Evolutionary conservation across 352 stramenopile genomes (phyloP).

Genomic region (Phytophthora pinifolia): DNA sequence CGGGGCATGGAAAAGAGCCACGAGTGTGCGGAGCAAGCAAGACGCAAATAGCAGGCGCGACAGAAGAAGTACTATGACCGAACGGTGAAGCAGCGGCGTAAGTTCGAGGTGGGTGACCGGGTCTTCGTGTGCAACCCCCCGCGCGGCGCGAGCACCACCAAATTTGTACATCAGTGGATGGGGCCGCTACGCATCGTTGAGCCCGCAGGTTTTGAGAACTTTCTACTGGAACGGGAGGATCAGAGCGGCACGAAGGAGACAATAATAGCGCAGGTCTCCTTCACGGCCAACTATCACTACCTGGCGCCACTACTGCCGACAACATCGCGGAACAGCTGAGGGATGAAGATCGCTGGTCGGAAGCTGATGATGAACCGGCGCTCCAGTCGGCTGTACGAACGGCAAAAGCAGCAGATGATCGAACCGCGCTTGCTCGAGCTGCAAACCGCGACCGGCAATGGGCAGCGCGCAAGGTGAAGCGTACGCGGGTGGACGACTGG

Average conservation of each 20-base stretch:
- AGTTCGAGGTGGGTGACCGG: background rate
- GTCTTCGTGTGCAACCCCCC: background rate
- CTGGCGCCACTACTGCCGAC: background rate
- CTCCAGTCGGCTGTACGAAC: too few relatives aligned
- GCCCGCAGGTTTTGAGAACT: background rate
- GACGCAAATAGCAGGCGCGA: background rate
- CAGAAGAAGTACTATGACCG: background rate
- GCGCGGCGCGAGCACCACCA: background rate
- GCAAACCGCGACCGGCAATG: too few relatives aligned
- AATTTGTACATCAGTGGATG: conserved; percentile 1
- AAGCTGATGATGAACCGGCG: too few relatives aligned
- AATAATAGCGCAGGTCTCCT: background rate
- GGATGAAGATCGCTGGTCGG: too few relatives aligned
- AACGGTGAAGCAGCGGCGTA: background rate
- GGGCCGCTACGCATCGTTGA: background rate
- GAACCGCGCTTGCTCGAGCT: too few relatives aligned
- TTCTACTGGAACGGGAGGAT: background rate
- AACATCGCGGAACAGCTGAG: too few relatives aligned
- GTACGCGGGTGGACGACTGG: too few relatives aligned
- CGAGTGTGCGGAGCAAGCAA: background rate
- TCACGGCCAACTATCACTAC: conserved; percentile 1
- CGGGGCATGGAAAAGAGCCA: background rate
- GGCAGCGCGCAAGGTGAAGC: too few relatives aligned
- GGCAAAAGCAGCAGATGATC: too few relatives aligned
- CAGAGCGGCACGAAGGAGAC: background rate